A percentile compares a stretch with the other conserved stretches of the same genome.
Conservation (phyloP, 768 basidiomycete species). For the Agrocybe praecox region DNA sequence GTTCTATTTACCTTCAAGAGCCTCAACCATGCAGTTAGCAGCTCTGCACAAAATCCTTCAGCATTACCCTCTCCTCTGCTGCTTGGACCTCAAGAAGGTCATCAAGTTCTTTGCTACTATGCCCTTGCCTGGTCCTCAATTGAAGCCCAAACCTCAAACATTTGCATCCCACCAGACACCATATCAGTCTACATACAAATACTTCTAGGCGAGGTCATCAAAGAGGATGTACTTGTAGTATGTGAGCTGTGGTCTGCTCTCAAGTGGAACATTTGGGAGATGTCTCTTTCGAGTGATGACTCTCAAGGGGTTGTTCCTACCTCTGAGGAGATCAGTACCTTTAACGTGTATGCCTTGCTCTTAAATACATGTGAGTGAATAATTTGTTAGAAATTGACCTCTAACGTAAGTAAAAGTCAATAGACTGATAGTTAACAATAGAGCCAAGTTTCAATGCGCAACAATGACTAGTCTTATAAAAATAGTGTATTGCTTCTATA, state of each 20-base stretch:
- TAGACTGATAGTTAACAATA: too few species aligned
- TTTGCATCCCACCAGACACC: not conserved
- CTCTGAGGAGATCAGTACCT: not conserved
- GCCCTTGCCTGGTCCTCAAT: not conserved
- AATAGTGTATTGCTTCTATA: too few species aligned
- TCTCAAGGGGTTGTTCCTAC: not conserved
- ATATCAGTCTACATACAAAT: not conserved
- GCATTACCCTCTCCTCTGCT: not conserved
- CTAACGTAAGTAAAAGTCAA: too few species aligned
- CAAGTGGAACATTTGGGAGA: not conserved
- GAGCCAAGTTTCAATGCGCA: too few species aligned
- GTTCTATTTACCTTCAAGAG: not conserved
- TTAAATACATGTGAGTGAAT: not conserved
- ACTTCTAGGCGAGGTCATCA: not conserved
- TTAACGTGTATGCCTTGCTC: constrained; percentile 1
- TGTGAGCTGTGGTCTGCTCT: not conserved
- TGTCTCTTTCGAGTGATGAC: not conserved
- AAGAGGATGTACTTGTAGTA: not conserved
- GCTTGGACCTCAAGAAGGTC: not conserved
- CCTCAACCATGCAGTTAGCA: not conserved
- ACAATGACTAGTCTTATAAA: too few species aligned
- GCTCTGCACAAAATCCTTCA: not conserved
- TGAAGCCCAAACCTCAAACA: not conserved
- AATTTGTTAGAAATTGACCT: too few species aligned
- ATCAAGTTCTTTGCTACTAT: not conserved